Evolutionary conservation across 2,329 filamentous ascomycete genomes (phyloP), one percentile per base, ranked within the genome.

Genomic region (Cladosporium sp.): DNA sequence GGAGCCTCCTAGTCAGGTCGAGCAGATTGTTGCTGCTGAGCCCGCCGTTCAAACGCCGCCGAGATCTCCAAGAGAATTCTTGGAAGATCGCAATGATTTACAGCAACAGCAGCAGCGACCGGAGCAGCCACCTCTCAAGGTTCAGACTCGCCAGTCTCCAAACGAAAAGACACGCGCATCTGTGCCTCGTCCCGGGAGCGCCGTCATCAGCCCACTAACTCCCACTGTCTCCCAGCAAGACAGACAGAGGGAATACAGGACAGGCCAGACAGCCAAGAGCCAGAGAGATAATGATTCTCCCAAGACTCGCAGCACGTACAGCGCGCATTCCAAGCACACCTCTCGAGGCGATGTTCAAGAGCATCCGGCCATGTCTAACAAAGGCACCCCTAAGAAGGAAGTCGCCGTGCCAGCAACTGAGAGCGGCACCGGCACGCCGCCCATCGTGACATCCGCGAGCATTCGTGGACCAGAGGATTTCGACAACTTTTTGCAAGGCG

Each of bases 401-500:
- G 13, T 15, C 8, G 11, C 27, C 2, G 45, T 22, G 8, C n/a
- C 29, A 13, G 17, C 47, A n/a, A 18, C 40, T 39, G 18, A n/a
- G 11, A 39, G 40, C 5, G 47, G 47, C 20, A 39, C 40, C 11
- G 32, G 15, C 7, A 50, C 47, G 18, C 47, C 53, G n/a, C 50
- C 54, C 17, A 54, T 56, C 8, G 48, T 66, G 20, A 67, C 61
- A 7, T 65, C 62, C 45, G 63, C 63, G 3, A 64, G 59, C 38
- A 67, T 66, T 38, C 59, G 59, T 20, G 64, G 63, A 8, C 64
- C 65, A 6, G 61, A 66, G 47, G 72, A 77, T 53, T 77, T 77
- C 56, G 74, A 77, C 48, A 67, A 69, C 36, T 66, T 76, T 36
- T 68, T 77, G 37, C 70, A 73, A 57, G 65, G 71, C 15, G 66